These are phyloP conservation scores for Ophiostoma ips DNA, from an alignment of 2,329 filamentous ascomycete species.

Conservation along the genomic window DNA sequence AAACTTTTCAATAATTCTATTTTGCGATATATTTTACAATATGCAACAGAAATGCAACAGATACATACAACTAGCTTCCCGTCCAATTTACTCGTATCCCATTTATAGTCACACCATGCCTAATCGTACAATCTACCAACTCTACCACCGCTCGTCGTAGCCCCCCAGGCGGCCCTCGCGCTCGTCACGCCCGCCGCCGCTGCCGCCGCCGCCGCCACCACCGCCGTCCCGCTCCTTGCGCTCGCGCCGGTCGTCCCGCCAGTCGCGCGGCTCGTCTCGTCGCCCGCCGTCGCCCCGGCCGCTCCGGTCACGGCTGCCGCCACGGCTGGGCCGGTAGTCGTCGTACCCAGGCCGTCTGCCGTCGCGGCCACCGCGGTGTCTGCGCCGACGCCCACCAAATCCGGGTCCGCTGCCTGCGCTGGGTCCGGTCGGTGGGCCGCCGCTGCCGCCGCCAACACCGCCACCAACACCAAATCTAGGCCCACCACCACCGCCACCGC, in stretches of 20 bases:
- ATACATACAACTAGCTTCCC: too few species aligned
- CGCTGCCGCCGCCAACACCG: not conserved
- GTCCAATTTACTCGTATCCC: too few species aligned
- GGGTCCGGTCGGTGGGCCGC: conserved; percentile 14
- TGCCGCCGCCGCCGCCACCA: not conserved
- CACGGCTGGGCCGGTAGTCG: conserved; percentile 7
- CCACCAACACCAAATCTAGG: not conserved
- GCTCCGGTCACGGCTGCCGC: not conserved
- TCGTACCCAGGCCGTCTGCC: conserved; percentile 7
- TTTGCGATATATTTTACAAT: too few species aligned
- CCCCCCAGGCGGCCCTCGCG: conserved; percentile 8
- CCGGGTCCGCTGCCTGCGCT: not conserved
- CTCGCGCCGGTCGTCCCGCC: conserved; percentile 1
- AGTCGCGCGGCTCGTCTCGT: not conserved
- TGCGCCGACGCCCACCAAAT: conserved; percentile 8
- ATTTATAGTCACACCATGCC: too few species aligned
- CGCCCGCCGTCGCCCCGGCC: conserved; percentile 4
- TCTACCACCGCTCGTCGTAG: conserved; percentile 3
- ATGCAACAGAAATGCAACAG: too few species aligned
- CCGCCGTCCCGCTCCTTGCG: not conserved
- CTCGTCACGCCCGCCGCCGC: not conserved
- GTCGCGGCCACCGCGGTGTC: conserved; percentile 12
- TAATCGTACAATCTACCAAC: not conserved
- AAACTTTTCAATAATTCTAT: too few species aligned
- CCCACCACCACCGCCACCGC: conserved; percentile 14